Base-by-base conservation (phyloP, 495 filamentous ascomycete species). In the Xylaria cubensis region DNA sequence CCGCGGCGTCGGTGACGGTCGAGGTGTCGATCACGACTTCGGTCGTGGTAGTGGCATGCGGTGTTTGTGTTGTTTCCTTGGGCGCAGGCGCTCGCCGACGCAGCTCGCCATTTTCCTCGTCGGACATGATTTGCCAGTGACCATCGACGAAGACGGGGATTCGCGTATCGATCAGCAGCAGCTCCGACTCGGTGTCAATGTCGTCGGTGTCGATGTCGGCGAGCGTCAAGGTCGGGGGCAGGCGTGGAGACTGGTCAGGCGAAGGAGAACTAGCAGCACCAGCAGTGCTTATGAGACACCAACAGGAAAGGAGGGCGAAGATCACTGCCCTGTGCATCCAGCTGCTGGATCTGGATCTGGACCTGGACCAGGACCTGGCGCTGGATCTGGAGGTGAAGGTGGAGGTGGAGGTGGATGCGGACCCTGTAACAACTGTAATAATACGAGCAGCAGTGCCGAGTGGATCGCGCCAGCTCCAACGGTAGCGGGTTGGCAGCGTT, bases 41-140 rank as follows among this genome's bases (percentile, higher is more conserved):
- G 62, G 68, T 75, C 17, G 74, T 36, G 12, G 26, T 66, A 44
- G 53, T 68, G 63, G 42, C 56, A 39, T 39, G 36, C 7, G 36
- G 36, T 39, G 36, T 39, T 50, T 56, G n/a, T n/a, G 61, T 53
- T 55, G 39, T 56, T 63, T 36, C 73, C 65, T 71, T 58, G 34
- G 46, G 44, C 46, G 72, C 76, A 69, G 72, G 56, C n/a, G 72
- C 70, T 39, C 71, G 53, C 1, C 64, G 55, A 42, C 53, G 64
- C 26, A 73, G 55, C 32, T 73, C 64, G 50, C 48, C 39, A 36
- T 63, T 64, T 55, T 81, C 78, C 17, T 83, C 79, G 69, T 75
- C 67, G 26, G 82, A 78, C 63, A 83, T 69, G 77, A 84, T 79
- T 46, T 75, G 75, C 84, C 83, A 86, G 53, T 74, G 73, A 64